These are phyloP conservation scores for Dunaliella sp. DNA, from an alignment of 139 green algal genomes.

Conservation along the genomic window DNA sequence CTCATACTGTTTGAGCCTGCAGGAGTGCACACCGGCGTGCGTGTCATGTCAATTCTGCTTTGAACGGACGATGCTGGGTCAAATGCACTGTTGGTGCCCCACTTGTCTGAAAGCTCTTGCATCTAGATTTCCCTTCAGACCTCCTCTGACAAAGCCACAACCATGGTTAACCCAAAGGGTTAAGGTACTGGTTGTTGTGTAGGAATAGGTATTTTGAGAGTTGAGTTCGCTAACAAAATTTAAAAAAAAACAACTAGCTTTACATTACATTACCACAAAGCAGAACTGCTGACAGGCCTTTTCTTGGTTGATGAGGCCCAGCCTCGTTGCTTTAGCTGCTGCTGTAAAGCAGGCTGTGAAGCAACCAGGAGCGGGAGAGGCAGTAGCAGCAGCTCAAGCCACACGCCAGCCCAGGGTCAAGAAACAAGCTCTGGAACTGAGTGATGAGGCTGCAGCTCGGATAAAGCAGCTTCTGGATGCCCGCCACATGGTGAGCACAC, in stretches of 20 bases:
- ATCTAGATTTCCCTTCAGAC: background rate
- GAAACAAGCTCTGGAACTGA: conserved; percentile 85
- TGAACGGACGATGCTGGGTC: too few relatives aligned
- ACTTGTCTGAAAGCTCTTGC: conserved; percentile 6
- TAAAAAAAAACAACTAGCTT: background rate
- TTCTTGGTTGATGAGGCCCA: conserved; percentile 13
- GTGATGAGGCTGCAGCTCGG: conserved; percentile 76
- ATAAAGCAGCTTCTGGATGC: conserved; percentile 74
- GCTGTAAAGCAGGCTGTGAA: conserved; percentile 12
- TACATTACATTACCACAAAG: background rate
- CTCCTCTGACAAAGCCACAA: background rate
- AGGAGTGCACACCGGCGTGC: too few relatives aligned
- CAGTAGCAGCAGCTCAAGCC: background rate
- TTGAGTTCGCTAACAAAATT: too few relatives aligned
- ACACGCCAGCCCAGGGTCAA: conserved; percentile 23
- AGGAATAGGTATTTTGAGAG: too few relatives aligned
- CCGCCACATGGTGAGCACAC: conserved; percentile 86
- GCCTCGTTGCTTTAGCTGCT: conserved; percentile 26
- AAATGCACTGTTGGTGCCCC: too few relatives aligned
- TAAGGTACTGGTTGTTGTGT: too few relatives aligned
- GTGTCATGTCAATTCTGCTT: too few relatives aligned
- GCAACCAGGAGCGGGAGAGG: background rate
- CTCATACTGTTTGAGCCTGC: conserved; percentile 80
- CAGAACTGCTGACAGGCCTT: background rate
- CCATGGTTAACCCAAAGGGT: too few relatives aligned